Conservation (phyloP, 2,329 filamentous ascomycete genomes). For the Claviceps africana region DNA sequence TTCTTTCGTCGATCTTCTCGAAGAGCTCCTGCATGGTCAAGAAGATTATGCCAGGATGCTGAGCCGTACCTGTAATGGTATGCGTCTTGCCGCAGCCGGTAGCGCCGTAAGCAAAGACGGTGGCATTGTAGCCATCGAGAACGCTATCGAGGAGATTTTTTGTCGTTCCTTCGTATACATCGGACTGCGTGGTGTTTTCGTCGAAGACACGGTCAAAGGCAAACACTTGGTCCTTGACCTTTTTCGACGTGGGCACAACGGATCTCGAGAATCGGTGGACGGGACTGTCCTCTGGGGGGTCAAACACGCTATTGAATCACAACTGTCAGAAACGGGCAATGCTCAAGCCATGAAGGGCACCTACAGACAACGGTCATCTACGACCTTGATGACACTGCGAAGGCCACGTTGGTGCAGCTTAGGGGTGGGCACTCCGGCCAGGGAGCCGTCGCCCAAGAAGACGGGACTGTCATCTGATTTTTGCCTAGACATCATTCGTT, state of each 20-base stretch:
- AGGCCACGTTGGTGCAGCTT: constrained; percentile 79
- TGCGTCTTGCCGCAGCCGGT: constrained; percentile 98
- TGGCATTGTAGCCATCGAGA: constrained; percentile 94
- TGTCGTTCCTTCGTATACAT: constrained; percentile 91
- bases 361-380: constrained; percentile 92
- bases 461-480: constrained; percentile 70
- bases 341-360: constrained; percentile 21
- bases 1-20: constrained; percentile 80
- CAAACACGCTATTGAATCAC: constrained; percentile 60
- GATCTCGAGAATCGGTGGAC: constrained; percentile 77
- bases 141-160: constrained; percentile 84
- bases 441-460: constrained; percentile 91
- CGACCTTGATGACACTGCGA: constrained; percentile 82
- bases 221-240: constrained; percentile 94
- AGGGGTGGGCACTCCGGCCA: constrained; percentile 73
- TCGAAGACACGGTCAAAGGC: constrained; percentile 95
- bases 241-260: constrained; percentile 71
- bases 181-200: constrained; percentile 79
- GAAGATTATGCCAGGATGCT: constrained; percentile 95
- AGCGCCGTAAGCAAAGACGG: constrained; percentile 94
- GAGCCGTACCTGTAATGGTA: constrained; percentile 83
- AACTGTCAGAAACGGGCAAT: not conserved
- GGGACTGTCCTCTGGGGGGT: constrained; percentile 88
- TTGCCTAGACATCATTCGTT: constrained; percentile 25
- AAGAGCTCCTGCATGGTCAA: constrained; percentile 98